These are phyloP conservation scores for Mycena galericulata DNA, from an alignment of 768 basidiomycete species.

Conservation along the genomic window DNA sequence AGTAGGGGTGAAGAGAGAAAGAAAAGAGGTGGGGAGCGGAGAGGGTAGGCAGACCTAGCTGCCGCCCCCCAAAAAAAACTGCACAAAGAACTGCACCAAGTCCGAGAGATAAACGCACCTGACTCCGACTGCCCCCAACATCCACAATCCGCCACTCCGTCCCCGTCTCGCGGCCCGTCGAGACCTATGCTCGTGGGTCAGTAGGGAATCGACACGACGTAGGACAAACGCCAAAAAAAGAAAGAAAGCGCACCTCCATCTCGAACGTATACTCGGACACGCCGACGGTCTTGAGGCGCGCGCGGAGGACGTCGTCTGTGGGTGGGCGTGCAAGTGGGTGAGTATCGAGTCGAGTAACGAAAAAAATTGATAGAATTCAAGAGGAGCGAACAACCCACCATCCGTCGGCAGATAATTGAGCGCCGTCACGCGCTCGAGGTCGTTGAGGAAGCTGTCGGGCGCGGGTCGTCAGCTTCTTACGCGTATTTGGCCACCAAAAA, in stretches of 20 bases:
- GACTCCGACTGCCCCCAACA: slow-evolving; percentile 80
- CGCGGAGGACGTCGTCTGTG: slow-evolving; percentile 80
- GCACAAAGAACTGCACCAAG: background rate
- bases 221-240: background rate
- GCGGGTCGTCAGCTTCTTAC: slow-evolving; percentile 21
- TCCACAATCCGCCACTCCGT: slow-evolving; percentile 84
- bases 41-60: too few relatives aligned
- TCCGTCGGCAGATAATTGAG: slow-evolving; percentile 76
- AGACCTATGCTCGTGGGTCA: too few relatives aligned
- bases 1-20: background rate
- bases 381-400: slow-evolving; percentile 51
- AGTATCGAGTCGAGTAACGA: too few relatives aligned
- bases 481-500: background rate
- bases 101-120: slow-evolving; percentile 54
- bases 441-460: slow-evolving; percentile 74
- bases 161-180: slow-evolving; percentile 63
- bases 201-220: background rate
- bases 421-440: slow-evolving; percentile 73
- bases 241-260: slow-evolving; percentile 63
- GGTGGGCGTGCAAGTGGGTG: background rate
- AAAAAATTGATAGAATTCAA: too few relatives aligned
- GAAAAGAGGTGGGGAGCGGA: background rate
- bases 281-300: slow-evolving; percentile 81
- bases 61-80: background rate
- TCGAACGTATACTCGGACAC: slow-evolving; percentile 86